Evolutionary conservation across 768 basidiomycete species (phyloP).

Genomic region (Strobilomyces echinocephalus): DNA sequence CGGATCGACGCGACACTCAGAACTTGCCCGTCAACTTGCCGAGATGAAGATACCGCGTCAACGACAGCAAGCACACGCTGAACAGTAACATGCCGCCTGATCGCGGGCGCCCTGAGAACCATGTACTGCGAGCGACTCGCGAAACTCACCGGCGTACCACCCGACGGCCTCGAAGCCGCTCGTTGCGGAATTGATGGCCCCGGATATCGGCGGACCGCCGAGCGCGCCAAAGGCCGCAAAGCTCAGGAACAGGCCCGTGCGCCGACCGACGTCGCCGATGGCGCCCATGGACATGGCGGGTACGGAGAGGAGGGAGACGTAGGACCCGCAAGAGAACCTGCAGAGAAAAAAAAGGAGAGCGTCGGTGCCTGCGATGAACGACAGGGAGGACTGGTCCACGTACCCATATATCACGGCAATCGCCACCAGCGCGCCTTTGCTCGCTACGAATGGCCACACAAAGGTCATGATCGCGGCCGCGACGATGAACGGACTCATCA

Average conservation of each 20-base stretch:
- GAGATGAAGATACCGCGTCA: slow-evolving; percentile 39
- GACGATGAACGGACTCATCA: slow-evolving; percentile 61
- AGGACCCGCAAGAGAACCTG: slow-evolving; percentile 60
- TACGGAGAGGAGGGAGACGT: slow-evolving; percentile 49
- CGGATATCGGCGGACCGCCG: slow-evolving; percentile 69
- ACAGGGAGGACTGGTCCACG: slow-evolving; percentile 5
- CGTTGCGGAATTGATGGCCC: slow-evolving; percentile 54
- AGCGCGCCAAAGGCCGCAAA: slow-evolving; percentile 59
- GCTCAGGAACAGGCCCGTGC: slow-evolving; percentile 62
- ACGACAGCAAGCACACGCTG: slow-evolving; percentile 33
- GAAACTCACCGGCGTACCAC: slow-evolving; percentile 38
- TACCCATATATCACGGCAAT: slow-evolving; percentile 65
- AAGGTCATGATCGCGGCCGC: slow-evolving; percentile 57
- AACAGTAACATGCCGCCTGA: slow-evolving; percentile 38
- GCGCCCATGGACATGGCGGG: slow-evolving; percentile 62
- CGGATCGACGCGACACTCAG: slow-evolving; percentile 15
- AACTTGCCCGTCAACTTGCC: slow-evolving; percentile 39
- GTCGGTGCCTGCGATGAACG: not conserved
- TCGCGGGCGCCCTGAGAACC: too few relatives aligned
- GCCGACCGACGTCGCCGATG: slow-evolving; percentile 55
- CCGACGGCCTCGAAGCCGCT: slow-evolving; percentile 38
- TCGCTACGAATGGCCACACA: slow-evolving; percentile 62
- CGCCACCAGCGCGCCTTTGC: slow-evolving; percentile 41
- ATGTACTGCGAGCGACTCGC: not conserved
- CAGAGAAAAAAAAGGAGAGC: not conserved